A percentile compares a stretch with the other conserved stretches of the same genome.
Evolutionary conservation across 1,284 basidiomycete species (phyloP).

Genomic region (Macrocystidia cucumis): DNA sequence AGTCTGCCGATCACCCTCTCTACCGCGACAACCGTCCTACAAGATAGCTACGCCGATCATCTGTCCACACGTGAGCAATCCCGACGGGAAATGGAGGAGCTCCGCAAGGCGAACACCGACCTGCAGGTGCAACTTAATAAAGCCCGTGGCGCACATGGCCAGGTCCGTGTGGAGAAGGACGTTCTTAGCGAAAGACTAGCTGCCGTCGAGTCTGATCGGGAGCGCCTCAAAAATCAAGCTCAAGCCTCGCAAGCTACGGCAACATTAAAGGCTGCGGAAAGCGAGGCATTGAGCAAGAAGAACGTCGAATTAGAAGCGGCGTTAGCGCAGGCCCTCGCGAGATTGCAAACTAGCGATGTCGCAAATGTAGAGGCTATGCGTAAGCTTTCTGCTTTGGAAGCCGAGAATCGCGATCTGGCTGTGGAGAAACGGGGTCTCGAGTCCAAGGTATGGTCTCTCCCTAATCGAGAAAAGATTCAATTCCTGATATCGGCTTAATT

Average conservation of each 20-base stretch:
- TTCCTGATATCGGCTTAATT: conserved; percentile 7
- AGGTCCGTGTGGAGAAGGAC: conserved; percentile 77
- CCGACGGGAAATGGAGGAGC: conserved; percentile 60
- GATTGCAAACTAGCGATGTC: conserved; percentile 65
- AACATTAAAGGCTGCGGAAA: conserved; percentile 36
- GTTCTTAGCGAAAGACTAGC: conserved; percentile 51
- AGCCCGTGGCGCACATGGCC: conserved; percentile 67
- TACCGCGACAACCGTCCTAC: conserved; percentile 44
- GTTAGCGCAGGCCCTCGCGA: conserved; percentile 56
- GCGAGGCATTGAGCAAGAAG: conserved; percentile 40
- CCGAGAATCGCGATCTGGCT: conserved; percentile 39
- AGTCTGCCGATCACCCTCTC: conserved; percentile 52
- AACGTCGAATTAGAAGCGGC: conserved; percentile 62
- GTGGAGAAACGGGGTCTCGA: conserved; percentile 49
- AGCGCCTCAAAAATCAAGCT: conserved; percentile 43
- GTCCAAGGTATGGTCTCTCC: conserved; percentile 40
- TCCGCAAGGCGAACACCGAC: conserved; percentile 57
- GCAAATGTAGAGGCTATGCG: conserved; percentile 49
- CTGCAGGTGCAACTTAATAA: conserved; percentile 64
- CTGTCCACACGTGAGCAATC: conserved; percentile 43
- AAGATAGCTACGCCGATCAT: conserved; percentile 56
- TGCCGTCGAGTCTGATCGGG: conserved; percentile 56
- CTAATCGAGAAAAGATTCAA: conserved; percentile 5
- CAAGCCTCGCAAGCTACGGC: conserved; percentile 44
- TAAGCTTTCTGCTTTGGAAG: conserved; percentile 55